Conservation (phyloP, 2,329 filamentous ascomycete genomes). For the Fusarium sp. region DNA sequence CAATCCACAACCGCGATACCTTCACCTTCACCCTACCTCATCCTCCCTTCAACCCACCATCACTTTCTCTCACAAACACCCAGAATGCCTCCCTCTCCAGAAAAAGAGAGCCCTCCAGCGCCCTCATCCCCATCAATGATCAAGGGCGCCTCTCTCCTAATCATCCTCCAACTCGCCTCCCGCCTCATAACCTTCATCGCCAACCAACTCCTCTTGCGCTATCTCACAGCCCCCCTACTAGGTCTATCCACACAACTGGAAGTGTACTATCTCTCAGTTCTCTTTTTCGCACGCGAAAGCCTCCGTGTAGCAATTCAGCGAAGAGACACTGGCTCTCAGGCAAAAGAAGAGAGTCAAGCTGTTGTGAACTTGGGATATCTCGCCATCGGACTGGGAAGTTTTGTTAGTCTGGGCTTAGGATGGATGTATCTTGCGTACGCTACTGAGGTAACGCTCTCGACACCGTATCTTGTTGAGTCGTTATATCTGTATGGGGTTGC, state of each 20-base stretch:
- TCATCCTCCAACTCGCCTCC: conserved; percentile 88
- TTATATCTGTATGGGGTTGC: conserved; percentile 69
- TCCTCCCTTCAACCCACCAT: background rate
- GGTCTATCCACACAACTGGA: conserved; percentile 92
- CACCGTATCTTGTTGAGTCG: conserved; percentile 72
- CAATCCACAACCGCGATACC: conserved; percentile 13
- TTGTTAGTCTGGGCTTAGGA: conserved; percentile 74
- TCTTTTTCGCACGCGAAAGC: conserved; percentile 94
- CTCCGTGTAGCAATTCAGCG: conserved; percentile 92
- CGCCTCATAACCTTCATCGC: conserved; percentile 89
- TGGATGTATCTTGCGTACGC: conserved; percentile 74
- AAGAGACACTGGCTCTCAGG: conserved; percentile 58
- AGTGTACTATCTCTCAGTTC: conserved; percentile 90
- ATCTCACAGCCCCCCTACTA: conserved; percentile 85
- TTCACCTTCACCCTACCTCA: background rate
- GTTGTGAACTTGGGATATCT: conserved; percentile 92
- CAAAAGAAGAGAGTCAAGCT: conserved; percentile 70
- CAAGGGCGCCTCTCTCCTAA: conserved; percentile 85
- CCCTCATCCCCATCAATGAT: conserved; percentile 58
- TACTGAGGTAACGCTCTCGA: conserved; percentile 62
- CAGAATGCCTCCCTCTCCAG: conserved; percentile 16
- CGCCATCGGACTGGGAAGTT: conserved; percentile 75
- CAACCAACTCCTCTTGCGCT: conserved; percentile 91
- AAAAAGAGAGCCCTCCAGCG: background rate
- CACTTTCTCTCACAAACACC: background rate